Percentiles rank a stretch among this genome's conserved stretches.
Conservation (phyloP, 441 rosid species). For the Erodium chrysanthum region DNA sequence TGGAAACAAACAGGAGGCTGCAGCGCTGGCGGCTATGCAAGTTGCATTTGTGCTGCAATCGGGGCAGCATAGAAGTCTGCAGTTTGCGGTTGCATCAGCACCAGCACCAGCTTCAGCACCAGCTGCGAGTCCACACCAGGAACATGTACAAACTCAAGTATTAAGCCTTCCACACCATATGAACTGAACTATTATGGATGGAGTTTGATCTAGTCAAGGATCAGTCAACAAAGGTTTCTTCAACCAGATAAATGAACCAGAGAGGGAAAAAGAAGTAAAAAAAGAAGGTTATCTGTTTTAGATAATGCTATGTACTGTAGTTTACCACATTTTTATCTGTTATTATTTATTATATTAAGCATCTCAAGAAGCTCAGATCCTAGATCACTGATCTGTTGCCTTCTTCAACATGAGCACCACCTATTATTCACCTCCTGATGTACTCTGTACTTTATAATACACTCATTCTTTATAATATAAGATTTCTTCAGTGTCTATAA, state of each 20-base stretch:
- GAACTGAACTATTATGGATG: not conserved
- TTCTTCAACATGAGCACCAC: too few species aligned
- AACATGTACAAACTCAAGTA: conserved; percentile 15
- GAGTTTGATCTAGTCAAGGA: conserved; percentile 1
- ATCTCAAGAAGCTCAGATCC: conserved; percentile 8
- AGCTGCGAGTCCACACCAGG: conserved; percentile 33
- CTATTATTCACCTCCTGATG: too few species aligned
- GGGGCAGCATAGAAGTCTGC: conserved; percentile 66
- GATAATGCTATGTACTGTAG: not conserved
- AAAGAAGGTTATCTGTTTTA: not conserved
- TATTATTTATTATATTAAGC: not conserved
- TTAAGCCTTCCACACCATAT: not conserved
- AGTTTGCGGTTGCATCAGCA: conserved; percentile 47
- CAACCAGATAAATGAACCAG: conserved; percentile 9
- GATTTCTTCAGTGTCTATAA: not conserved
- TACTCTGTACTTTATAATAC: not conserved
- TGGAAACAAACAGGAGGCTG: conserved; percentile 58
- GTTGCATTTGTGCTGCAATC: conserved; percentile 84
- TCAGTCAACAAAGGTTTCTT: not conserved
- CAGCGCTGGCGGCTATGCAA: conserved; percentile 69
- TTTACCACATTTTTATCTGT: not conserved
- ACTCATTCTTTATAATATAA: not conserved
- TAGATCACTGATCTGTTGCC: not conserved
- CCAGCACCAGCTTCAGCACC: conserved; percentile 30
- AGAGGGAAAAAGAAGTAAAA: not conserved